phyloP scores from a whole-genome alignment of 2,329 filamentous ascomycete species.

The Fusarium sambucinum region DNA sequence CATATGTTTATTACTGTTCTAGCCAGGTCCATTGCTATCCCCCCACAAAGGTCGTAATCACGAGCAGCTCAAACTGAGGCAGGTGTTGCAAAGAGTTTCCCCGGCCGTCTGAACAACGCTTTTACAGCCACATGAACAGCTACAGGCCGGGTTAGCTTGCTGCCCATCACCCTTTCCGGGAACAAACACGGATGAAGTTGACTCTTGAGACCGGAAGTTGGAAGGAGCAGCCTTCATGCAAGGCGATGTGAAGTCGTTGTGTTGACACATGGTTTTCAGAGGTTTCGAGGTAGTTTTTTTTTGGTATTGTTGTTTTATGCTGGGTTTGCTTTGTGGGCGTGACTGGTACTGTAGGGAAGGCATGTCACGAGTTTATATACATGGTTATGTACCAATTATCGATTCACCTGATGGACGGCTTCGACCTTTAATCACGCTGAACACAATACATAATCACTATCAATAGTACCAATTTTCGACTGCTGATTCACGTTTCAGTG shows the following conservation, averaged over 20 bases:
- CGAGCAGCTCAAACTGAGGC: too few relatives aligned
- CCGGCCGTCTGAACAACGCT: not conserved
- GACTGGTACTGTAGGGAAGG: accelerated
- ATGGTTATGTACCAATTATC: too few relatives aligned
- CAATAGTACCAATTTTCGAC: not conserved
- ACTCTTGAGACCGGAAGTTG: too few relatives aligned
- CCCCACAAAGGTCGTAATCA: too few relatives aligned
- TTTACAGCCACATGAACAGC: not conserved
- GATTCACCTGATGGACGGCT: not conserved
- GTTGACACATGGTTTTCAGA: not conserved
- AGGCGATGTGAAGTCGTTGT: not conserved
- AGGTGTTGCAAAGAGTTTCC: not conserved
- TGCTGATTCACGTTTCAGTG: not conserved
- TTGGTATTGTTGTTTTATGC: too few relatives aligned
- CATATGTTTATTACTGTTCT: not conserved
- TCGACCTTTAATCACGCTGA: not conserved
- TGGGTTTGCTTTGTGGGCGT: accelerated
- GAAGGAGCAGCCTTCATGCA: not conserved
- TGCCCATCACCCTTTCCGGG: not conserved
- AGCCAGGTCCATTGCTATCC: accelerated
- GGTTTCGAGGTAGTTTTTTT: not conserved
- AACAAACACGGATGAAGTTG: not conserved
- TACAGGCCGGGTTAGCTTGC: not conserved
- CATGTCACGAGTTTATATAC: not conserved
- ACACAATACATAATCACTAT: accelerated